Percentiles rank a stretch among this genome's conserved stretches.
phyloP scores from a whole-genome alignment of 106 monocot genomes.

The Dendrobium nobile region DNA sequence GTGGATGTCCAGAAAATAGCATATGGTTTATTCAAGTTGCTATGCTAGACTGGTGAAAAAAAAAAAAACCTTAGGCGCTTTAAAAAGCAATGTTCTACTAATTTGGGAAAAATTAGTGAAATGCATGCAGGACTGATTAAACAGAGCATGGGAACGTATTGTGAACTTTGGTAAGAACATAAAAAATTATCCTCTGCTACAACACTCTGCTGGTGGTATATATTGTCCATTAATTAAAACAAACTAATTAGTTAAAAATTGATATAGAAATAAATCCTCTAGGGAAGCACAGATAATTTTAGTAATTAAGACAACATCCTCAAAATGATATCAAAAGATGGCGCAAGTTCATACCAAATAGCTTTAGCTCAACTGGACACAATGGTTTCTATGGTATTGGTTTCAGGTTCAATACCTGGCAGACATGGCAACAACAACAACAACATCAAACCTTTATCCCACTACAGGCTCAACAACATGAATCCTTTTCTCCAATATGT shows the following conservation, averaged over 20 bases:
- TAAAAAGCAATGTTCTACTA: not conserved
- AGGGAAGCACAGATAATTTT: not conserved
- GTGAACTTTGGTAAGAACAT: not conserved
- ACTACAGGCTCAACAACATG: no score
- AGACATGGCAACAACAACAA: no score
- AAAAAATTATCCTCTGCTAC: not conserved
- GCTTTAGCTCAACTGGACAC: no score
- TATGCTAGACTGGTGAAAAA: no score
- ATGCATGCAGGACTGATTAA: not conserved
- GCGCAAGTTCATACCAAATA: not conserved
- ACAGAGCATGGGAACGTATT: not conserved
- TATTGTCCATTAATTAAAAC: not conserved
- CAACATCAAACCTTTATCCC: no score
- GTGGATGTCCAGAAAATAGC: not conserved
- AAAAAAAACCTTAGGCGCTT: no score
- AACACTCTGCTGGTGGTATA: not conserved
- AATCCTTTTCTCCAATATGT: no score
- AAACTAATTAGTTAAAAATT: no score
- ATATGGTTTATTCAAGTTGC: not conserved
- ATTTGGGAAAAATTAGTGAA: not conserved
- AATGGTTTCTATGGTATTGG: no score
- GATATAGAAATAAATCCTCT: not conserved
- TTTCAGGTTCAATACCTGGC: no score
- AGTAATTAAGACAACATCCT: not conserved
- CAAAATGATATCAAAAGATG: not conserved